Conservation (phyloP, 2,329 filamentous ascomycete species). For the Rhinocladiella similis region DNA sequence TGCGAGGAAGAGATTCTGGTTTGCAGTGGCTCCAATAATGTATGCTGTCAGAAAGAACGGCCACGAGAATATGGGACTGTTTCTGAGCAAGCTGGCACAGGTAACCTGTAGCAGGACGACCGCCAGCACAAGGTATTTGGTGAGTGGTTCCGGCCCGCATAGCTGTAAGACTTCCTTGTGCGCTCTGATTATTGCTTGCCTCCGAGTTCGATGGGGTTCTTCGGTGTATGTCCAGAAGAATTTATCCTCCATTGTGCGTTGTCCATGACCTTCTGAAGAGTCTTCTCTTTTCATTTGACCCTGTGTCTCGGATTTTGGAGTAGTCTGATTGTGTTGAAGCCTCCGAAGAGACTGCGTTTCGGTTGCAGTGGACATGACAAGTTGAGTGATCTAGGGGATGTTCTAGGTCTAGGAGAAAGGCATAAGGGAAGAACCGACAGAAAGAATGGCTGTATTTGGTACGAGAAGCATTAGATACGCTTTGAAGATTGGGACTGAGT, state of each 20-base stretch:
- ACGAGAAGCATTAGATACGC: background rate
- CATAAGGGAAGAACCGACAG: background rate
- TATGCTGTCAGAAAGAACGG: slow-evolving; percentile 86
- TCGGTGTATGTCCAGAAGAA: slow-evolving; percentile 99
- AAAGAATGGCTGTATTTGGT: background rate
- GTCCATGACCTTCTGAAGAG: background rate
- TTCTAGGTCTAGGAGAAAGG: background rate
- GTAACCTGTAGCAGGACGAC: slow-evolving; percentile 81
- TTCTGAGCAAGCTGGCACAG: slow-evolving; percentile 73
- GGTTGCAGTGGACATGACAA: slow-evolving; percentile 20
- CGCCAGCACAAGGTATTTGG: slow-evolving; percentile 83
- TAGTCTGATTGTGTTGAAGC: slow-evolving; percentile 1
- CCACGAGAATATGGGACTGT: slow-evolving; percentile 78
- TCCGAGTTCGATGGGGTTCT: slow-evolving; percentile 88
- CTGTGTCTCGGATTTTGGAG: background rate
- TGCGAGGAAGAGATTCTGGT: slow-evolving; percentile 97
- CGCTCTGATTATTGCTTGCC: slow-evolving; percentile 94
- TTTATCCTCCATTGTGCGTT: slow-evolving; percentile 46
- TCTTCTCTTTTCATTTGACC: slow-evolving; percentile 5
- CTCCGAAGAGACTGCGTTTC: slow-evolving; percentile 18
- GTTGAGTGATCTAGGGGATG: background rate
- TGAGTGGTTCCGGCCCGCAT: slow-evolving; percentile 92
- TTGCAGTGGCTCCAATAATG: slow-evolving; percentile 87
- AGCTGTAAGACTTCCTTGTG: slow-evolving; percentile 98
- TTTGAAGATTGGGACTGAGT: background rate